Evolutionary conservation across 495 filamentous ascomycete species (phyloP).

Genomic region (Talaromyces ruber): DNA sequence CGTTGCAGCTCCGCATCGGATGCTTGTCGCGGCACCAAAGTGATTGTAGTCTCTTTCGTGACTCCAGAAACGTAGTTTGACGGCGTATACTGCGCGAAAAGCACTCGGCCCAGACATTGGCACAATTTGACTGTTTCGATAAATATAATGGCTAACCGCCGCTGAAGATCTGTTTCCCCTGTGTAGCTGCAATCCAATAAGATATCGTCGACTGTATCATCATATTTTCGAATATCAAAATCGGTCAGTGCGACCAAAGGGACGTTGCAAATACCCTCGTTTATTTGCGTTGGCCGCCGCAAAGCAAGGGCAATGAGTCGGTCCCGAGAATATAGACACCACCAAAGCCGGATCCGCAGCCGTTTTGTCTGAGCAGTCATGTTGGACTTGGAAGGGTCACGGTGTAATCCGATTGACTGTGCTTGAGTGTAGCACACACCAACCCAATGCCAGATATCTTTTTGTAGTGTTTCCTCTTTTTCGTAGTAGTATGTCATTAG

Average conservation of each 20-base stretch:
- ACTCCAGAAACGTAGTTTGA: slow-evolving; percentile 55
- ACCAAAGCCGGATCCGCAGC: slow-evolving; percentile 79
- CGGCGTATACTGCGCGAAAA: slow-evolving; percentile 71
- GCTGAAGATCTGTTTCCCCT: slow-evolving; percentile 44
- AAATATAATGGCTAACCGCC: slow-evolving; percentile 71
- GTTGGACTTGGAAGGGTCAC: slow-evolving; percentile 57
- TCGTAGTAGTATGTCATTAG: slow-evolving; percentile 88
- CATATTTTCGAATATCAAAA: slow-evolving; percentile 62
- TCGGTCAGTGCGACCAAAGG: slow-evolving; percentile 72
- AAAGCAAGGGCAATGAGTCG: slow-evolving; percentile 78
- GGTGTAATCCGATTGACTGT: slow-evolving; percentile 73
- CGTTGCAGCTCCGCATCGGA: slow-evolving; percentile 55
- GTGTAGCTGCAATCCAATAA: slow-evolving; percentile 29
- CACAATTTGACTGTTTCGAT: slow-evolving; percentile 82
- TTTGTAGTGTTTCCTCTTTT: slow-evolving; percentile 52
- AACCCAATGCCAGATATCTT: slow-evolving; percentile 87
- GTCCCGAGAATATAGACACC: slow-evolving; percentile 86
- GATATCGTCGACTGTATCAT: slow-evolving; percentile 31
- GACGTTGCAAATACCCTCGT: slow-evolving; percentile 77
- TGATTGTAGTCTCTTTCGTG: slow-evolving; percentile 67
- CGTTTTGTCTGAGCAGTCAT: slow-evolving; percentile 55
- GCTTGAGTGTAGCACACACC: slow-evolving; percentile 72
- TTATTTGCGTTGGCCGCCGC: slow-evolving; percentile 75
- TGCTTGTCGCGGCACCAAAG: slow-evolving; percentile 72
- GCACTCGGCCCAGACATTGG: slow-evolving; percentile 69